These are phyloP conservation scores for Ceratocystis variospora DNA, from an alignment of 2,329 filamentous ascomycete species.

Conservation along the genomic window DNA sequence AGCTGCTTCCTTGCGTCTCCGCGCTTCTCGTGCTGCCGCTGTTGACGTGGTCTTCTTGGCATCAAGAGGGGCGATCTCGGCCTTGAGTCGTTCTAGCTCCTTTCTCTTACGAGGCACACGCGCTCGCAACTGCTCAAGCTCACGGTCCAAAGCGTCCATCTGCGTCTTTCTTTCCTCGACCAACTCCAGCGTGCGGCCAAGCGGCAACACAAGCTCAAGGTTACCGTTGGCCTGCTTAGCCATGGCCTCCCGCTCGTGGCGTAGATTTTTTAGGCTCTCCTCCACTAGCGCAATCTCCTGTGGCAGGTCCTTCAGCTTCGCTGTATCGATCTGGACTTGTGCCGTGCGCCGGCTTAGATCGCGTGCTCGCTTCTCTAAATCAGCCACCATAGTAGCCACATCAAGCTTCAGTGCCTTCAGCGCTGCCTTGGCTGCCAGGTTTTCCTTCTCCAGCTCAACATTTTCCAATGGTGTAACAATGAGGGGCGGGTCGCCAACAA, in stretches of 20 bases:
- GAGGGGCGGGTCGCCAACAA: slow-evolving; percentile 78
- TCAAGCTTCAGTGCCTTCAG: slow-evolving; percentile 70
- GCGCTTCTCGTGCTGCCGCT: slow-evolving; percentile 56
- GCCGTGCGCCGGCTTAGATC: slow-evolving; percentile 45
- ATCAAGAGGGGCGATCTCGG: slow-evolving; percentile 56
- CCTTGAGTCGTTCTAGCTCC: slow-evolving; percentile 51
- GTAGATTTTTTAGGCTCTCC: slow-evolving; percentile 34
- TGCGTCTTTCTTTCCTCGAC: slow-evolving; percentile 39
- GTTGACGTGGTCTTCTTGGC: slow-evolving; percentile 50
- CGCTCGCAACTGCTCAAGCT: slow-evolving; percentile 48
- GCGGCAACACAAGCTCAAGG: slow-evolving; percentile 38
- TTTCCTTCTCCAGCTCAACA: slow-evolving; percentile 53
- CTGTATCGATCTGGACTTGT: slow-evolving; percentile 35
- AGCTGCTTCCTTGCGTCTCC: slow-evolving; percentile 51
- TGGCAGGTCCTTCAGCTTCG: slow-evolving; percentile 39
- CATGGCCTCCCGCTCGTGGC: slow-evolving; percentile 27
- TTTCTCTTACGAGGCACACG: slow-evolving; percentile 51
- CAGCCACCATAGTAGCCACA: slow-evolving; percentile 56
- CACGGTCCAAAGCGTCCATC: slow-evolving; percentile 44
- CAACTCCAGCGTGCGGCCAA: slow-evolving; percentile 42
- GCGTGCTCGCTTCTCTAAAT: slow-evolving; percentile 52
- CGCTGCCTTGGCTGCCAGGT: slow-evolving; percentile 56
- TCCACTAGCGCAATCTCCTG: slow-evolving; percentile 36
- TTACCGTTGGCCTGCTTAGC: slow-evolving; percentile 21
- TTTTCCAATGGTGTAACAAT: slow-evolving; percentile 78